phyloP scores from a whole-genome alignment of 768 basidiomycete genomes.

The Psilocybe cyanescens region DNA sequence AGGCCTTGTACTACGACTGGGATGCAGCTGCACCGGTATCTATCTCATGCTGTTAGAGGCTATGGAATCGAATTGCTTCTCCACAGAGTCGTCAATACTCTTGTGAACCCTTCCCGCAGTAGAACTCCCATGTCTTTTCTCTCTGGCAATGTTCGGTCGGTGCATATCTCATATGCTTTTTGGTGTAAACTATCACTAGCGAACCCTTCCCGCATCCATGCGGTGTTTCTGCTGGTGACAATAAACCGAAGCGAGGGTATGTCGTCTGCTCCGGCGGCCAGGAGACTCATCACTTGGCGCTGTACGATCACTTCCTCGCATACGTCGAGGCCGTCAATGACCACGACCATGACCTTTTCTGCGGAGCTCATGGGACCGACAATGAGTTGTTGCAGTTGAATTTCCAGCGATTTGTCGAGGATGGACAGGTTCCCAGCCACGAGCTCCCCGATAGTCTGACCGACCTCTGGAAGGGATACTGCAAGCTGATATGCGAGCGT shows the following conservation, averaged over 20 bases:
- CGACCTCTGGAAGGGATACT: neutral
- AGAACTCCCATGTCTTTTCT: neutral
- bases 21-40: no score
- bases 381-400: slow-evolving; percentile 12
- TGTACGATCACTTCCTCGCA: slow-evolving; percentile 13
- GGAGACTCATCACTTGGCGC: slow-evolving; percentile 8
- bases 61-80: neutral
- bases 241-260: slow-evolving; percentile 21
- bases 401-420: slow-evolving; percentile 6
- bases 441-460: neutral
- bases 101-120: neutral
- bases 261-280: neutral
- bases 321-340: slow-evolving; percentile 29
- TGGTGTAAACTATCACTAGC: neutral
- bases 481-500: slow-evolving; percentile 26
- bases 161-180: neutral
- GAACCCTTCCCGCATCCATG: slow-evolving; percentile 15
- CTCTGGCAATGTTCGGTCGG: neutral
- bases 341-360: slow-evolving; percentile 2
- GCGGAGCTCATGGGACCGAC: neutral
- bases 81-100: neutral
- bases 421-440: slow-evolving; percentile 7
- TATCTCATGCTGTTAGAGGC: no score
- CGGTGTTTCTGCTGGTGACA: slow-evolving; percentile 24
- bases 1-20: no score